phyloP scores from a whole-genome alignment of 768 basidiomycete species.

The Pluteus cervinus region DNA sequence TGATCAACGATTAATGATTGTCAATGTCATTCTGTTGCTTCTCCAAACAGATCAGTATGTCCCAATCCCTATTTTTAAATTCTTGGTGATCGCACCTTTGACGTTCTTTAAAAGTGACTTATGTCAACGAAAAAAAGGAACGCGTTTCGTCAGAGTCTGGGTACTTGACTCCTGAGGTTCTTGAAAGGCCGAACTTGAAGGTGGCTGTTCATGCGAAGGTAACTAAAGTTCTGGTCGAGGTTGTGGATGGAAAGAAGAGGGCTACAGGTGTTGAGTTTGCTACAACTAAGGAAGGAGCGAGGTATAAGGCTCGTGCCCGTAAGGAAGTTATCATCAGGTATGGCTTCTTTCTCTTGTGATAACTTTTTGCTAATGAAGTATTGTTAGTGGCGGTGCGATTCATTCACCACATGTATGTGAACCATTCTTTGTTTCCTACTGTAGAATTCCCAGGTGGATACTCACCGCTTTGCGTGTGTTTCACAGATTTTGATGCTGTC shows the following conservation, averaged over 20 bases:
- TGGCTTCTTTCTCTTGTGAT: constrained; percentile 13
- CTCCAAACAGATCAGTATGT: no score
- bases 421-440: no score
- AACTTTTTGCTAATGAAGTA: background rate
- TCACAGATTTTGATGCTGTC: constrained; percentile 63
- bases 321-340: constrained; percentile 63
- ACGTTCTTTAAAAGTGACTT: constrained; percentile 76
- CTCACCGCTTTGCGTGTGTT: no score
- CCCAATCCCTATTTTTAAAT: no score
- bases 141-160: constrained; percentile 62
- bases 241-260: constrained; percentile 28
- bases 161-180: constrained; percentile 60
- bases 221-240: constrained; percentile 53
- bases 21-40: no score
- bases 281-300: constrained; percentile 25
- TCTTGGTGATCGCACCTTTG: no score
- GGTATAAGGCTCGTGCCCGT: constrained; percentile 39
- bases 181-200: constrained; percentile 59
- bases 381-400: constrained; percentile 17
- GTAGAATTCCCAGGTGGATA: no score
- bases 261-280: constrained; percentile 62
- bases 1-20: constrained; percentile 46
- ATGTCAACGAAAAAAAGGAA: constrained; percentile 42
- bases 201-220: constrained; percentile 52
- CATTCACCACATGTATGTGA: no score